These are phyloP conservation scores for Yarrowia galli DNA, from an alignment of 1,139 yeast genomes.

Conservation along the genomic window DNA sequence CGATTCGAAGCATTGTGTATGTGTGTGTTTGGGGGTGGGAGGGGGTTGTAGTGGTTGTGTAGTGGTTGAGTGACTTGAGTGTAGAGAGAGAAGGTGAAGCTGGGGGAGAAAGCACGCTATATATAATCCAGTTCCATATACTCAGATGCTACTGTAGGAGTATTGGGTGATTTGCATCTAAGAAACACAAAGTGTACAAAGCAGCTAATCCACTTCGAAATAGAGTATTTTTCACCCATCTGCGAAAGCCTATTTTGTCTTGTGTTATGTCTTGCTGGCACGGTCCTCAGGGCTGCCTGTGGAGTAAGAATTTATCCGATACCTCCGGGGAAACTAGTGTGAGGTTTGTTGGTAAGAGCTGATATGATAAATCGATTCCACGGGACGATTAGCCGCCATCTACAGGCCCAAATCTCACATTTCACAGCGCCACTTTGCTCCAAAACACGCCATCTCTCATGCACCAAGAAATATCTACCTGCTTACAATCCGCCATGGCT, in stretches of 20 bases:
- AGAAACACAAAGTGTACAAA: constrained; percentile 17
- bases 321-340: constrained; percentile 15
- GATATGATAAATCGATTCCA: not conserved
- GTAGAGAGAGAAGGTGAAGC: not conserved
- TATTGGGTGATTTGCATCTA: constrained; percentile 30
- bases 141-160: constrained; percentile 29
- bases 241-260: not conserved
- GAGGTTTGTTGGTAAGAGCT: not conserved
- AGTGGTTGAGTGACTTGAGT: constrained; percentile 15
- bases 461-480: constrained; percentile 24
- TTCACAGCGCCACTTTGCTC: not conserved
- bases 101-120: constrained; percentile 35
- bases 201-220: constrained; percentile 22
- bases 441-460: constrained; percentile 37
- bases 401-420: not conserved
- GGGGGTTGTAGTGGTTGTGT: constrained; percentile 15
- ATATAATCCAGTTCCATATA: constrained; percentile 22
- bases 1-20: constrained; percentile 27
- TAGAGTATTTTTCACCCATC: constrained; percentile 37
- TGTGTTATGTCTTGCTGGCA: constrained; percentile 19
- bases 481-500: constrained; percentile 29
- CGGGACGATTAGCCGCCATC: not conserved
- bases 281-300: constrained; percentile 13
- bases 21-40: constrained; percentile 23
- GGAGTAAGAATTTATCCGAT: constrained; percentile 29